Conservation (phyloP, 192 early-diverging fungal species). For the Phlyctochytrium bullatum region DNA sequence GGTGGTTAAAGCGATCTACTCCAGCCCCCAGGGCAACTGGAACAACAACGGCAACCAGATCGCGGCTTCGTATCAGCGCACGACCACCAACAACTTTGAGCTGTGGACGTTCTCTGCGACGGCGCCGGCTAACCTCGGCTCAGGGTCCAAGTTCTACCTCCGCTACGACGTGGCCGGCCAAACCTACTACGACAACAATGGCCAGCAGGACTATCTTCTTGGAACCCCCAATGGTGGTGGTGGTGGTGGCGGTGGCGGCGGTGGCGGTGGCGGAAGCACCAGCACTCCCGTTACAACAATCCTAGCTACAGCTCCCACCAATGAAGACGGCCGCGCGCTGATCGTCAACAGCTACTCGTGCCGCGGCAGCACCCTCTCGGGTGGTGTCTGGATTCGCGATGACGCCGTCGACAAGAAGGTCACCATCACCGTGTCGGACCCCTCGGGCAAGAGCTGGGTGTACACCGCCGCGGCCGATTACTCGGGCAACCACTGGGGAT, state of each 20-base stretch:
- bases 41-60: neutral
- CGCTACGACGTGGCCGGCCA: neutral
- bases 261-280: neutral
- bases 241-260: too few species aligned
- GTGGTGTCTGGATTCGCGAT: constrained; percentile 3
- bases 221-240: neutral
- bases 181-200: constrained; percentile 8
- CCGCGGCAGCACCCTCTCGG: neutral
- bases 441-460: neutral
- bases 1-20: neutral
- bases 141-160: constrained; percentile 3
- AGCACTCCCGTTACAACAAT: neutral
- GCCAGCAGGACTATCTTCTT: neutral
- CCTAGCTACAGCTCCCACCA: too few species aligned
- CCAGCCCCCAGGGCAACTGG: neutral
- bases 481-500: neutral
- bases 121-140: neutral
- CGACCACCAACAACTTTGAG: neutral
- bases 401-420: constrained; percentile 1
- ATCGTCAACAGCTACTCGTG: neutral
- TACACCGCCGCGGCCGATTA: neutral
- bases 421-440: neutral
- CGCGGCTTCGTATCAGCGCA: neutral
- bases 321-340: too few species aligned
- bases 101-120: neutral